phyloP scores from a whole-genome alignment of 495 filamentous ascomycete species.

The Neurospora sp. region DNA sequence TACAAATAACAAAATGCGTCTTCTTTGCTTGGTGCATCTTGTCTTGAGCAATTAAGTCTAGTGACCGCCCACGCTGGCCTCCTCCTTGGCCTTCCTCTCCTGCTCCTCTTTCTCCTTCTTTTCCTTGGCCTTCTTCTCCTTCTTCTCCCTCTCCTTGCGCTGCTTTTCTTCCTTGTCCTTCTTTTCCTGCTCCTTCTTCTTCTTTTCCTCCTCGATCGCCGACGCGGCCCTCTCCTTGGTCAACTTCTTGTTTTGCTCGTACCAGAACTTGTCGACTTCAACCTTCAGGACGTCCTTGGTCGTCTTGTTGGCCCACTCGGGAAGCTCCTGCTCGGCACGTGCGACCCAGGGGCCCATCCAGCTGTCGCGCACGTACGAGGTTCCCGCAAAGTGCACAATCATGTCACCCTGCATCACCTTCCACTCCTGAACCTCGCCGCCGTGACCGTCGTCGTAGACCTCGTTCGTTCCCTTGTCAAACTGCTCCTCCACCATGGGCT shows the following conservation, averaged over 20 bases:
- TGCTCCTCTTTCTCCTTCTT: conserved; percentile 3
- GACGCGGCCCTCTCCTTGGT: conserved; percentile 1
- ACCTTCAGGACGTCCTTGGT: conserved; percentile 1
- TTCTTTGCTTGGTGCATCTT: background rate
- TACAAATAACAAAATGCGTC: background rate
- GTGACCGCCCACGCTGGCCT: background rate
- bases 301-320: conserved; percentile 15
- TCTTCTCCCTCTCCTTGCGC: conserved; percentile 4
- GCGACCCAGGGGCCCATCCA: conserved; percentile 20
- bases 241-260: conserved; percentile 1
- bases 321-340: conserved; percentile 10
- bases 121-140: background rate
- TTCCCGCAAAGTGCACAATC: conserved; percentile 16
- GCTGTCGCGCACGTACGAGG: conserved; percentile 14
- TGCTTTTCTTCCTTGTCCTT: conserved; percentile 5
- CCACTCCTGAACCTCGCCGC: conserved; percentile 10
- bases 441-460: conserved; percentile 14
- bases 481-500: conserved; percentile 11
- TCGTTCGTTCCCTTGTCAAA: conserved; percentile 17
- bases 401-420: conserved; percentile 22
- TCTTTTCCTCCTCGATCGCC: background rate
- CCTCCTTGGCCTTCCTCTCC: conserved; percentile 5
- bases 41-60: background rate
- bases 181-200: background rate
- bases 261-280: conserved; percentile 10